Base-by-base conservation (phyloP, 345 rosid species). In the Gossypium stocksii region DNA sequence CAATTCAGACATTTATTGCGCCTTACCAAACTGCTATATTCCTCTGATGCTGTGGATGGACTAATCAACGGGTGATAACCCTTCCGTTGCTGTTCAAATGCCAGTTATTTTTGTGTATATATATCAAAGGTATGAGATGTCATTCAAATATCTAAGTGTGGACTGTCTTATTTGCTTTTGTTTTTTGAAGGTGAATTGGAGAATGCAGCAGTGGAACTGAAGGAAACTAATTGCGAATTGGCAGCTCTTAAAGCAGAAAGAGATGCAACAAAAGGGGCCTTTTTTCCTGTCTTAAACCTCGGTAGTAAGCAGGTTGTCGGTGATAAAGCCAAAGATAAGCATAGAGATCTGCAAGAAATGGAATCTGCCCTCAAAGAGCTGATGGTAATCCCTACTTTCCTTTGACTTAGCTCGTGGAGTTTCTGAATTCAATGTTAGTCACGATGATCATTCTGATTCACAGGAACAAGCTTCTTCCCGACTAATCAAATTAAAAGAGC, bases 391-490 rank as follows among this genome's bases (percentile, higher is more conserved):
- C 63, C 45, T 59, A 59, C 43, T 75, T 71, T 66, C 65, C 70
- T 78, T 45, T 54, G 64, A 44, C 22, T 23, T 67, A 70, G 77
- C 54, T 61, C 57, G 51, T 80, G 68, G 77, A 75, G 57, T 76
- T 77, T 34, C 45, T 71, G 56, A 66, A 48, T 29, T 16, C 69
- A 66, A 58, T 72, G 56, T 34, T 66, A n/a, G 46, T 52, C 44
- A 52, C 59, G 15, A 60, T 14, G 81, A 71, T 57, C 72, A 38
- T 66, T 62, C 74, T 78, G 84, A 80, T 67, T 66, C 78, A 48
- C 92, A 96, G 99, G 87, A 85, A 74, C 87, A 90, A 81, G 90
- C 93, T 69, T 87, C 90, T 53, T 83, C 86, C 74, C 83, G 85
- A 70, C 80, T 96, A 54, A 79, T 78, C 80, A 93, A 89, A 85